phyloP scores from a whole-genome alignment of 2,329 filamentous ascomycete species.

The Fusarium palustre region DNA sequence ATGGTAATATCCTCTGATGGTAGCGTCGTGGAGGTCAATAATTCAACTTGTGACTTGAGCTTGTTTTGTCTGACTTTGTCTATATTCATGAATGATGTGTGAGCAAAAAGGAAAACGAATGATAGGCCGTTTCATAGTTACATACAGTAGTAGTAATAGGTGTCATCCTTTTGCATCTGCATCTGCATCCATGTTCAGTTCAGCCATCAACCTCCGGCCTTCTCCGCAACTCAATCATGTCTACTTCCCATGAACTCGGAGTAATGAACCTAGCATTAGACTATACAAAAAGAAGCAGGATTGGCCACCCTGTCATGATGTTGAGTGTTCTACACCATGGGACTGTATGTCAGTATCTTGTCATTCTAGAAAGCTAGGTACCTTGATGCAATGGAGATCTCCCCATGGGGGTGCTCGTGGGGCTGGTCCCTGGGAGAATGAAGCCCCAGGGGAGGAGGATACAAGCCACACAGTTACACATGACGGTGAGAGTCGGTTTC shows the following conservation, averaged over 20 bases:
- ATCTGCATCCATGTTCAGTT: too few relatives aligned
- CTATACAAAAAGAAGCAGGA: not conserved
- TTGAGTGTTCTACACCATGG: not conserved
- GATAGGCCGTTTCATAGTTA: not conserved
- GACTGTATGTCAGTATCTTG: not conserved
- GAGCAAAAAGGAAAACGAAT: not conserved
- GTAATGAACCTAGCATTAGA: not conserved
- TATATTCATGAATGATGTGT: not conserved
- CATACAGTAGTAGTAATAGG: not conserved
- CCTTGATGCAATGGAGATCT: slow-evolving; percentile 1
- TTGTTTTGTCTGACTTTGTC: not conserved
- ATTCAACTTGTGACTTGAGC: slow-evolving; percentile 24
- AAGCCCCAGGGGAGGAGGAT: not conserved
- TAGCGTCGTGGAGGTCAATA: slow-evolving; percentile 33
- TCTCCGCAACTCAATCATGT: slow-evolving; percentile 16
- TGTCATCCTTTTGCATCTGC: not conserved
- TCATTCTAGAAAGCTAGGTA: not conserved
- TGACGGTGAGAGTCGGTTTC: not conserved
- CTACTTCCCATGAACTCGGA: not conserved
- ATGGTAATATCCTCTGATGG: slow-evolving; percentile 35
- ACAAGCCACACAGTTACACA: not conserved
- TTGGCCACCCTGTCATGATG: not conserved
- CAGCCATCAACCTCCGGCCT: slow-evolving; percentile 9
- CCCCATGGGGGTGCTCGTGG: slow-evolving; percentile 12
- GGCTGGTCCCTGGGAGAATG: slow-evolving; percentile 9